Base-by-base conservation (phyloP, 2,329 filamentous ascomycete species). In the Curvularia eragrostidis region DNA sequence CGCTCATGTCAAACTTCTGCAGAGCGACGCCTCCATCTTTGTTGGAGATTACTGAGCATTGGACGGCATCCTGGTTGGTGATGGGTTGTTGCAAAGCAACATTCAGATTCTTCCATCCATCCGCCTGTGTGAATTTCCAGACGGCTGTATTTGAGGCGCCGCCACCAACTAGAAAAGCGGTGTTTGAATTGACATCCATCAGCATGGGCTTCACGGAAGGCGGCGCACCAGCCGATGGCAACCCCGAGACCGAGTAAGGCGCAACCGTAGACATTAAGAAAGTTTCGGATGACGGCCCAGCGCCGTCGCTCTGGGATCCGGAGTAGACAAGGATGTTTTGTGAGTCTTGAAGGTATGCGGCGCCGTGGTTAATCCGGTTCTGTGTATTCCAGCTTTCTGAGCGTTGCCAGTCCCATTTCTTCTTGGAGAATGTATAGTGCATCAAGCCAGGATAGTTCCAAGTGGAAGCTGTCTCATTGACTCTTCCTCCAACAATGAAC, bases 241-340 rank as follows among this genome's bases (percentile, higher is more conserved):
- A 85, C 51, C 82, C 80, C 9, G 80, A 70, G 3, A 93, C 84
- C 3, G 67, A 74, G 72, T 90, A 91, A 0, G 92, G 91, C 30
- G 84, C 78, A 5, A 82, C 82, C 1, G 89, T 87, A 2, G 83
- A 80, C 57, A 97, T 87, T 18, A 89, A 83, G 69, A 93, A 96
- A 0, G 91, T 94, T 65, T 91, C 84, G 1, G 88, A 86, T 0
- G 91, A 93, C 0, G 85, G 79, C 6, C 79, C 77, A 8, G 77
- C 72, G 39, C 78, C 79, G 24, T 85, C 86, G 65, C 88, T 85
- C 67, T 88, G 86, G 15, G 84, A 87, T 44, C 94, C 94, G 30
- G 89, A 91, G 73, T 93, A 97, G 24, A 97, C 83, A 23, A 97
- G 78, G 53, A 98, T 90, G 3, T 86, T 84, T 54, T 91, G 84